Base-by-base conservation (phyloP, 2,329 filamentous ascomycete genomes). In the Alternaria sp. region DNA sequence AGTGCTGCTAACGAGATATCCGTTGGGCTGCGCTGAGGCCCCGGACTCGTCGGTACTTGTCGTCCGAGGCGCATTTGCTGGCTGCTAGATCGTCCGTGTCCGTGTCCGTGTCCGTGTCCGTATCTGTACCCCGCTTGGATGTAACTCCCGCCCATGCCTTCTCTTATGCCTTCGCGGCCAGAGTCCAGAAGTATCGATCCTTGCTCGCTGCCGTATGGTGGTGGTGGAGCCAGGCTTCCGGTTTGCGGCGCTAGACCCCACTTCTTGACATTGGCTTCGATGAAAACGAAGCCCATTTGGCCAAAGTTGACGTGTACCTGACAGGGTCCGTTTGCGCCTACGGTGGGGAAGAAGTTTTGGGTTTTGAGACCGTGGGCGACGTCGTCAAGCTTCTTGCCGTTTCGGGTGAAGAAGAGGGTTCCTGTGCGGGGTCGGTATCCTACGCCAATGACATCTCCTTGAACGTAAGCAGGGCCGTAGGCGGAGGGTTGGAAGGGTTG, bases 261-360 rank as follows among this genome's bases (percentile, higher is more conserved):
- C 83, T 98, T 99, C 87, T 99, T 99, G 60, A 99, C 95, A 72
- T 99, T 99, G 62, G 94, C 95, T 79, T 99, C 95, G 69, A 99
- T 98, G 74, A 98, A 99, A 48, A 99, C 95, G 74, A 98, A 99
- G 33, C 95, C 95, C 73, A 95, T 92, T 77, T 99, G 95, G 7
- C 95, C 95, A 76, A 99, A 96, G 77, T 99, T 99, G 74, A 98
- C 95, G 75, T 99, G 94, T 1, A 99, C 87, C 31, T 89, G 89
- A 71, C 92, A 93, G 14, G 95, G 95, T 0, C 95, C 95, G 73
- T 95, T 97, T 56, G 95, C 93, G 41, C 95, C 95, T n/a, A 99
- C 87, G 0, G 95, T 95, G 1, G 95, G 95, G 80, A 99, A 99
- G 81, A 98, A 95, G 77, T 99, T 99, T 71, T 95, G 95, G 9